Evolutionary conservation across 768 basidiomycete species (phyloP), one percentile per base, ranked within the genome.

Genomic region (Leccinum sublutescens): DNA sequence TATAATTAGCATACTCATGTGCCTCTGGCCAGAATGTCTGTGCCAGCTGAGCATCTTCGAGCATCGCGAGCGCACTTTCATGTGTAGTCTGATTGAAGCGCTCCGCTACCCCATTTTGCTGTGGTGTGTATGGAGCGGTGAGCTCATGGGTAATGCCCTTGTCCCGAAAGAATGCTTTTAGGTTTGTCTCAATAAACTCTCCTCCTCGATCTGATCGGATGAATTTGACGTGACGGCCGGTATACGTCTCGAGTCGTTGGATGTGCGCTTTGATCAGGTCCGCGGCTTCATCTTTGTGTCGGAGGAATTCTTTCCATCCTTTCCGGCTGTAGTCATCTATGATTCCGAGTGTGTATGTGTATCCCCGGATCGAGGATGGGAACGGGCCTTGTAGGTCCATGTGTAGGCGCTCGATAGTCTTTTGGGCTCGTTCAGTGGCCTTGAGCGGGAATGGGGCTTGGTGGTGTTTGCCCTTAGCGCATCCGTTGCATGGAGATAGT

Each of bases 11-110:
- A 55, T 63, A 56, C 2, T 56, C 19, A 12, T 60, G 50, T 1
- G 59, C 64, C 14, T 65, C 52, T 0, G 56, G 54, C 74, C 72
- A 75, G 25, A 74, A 64, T 0, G 55, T 48, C 23, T 23, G 23
- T 23, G 23, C 23, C 4, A 73, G 47, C 0, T 61, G 47, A 15
- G 62, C 55, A 15, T 61, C 66, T 23, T 66, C 59, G 2, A 73
- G 60, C 60, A 71, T 68, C 0, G 72, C 65, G 1, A 68, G 64
- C 0, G 63, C 66, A 29, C 59, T 53, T 12, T 73, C 65, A 12
- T 68, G 55, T 1, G 68, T 55, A 0, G 70, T 74, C 2, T 70
- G 64, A 34, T 74, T 74, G 10, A 69, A 65, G 0, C 66, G 47
- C 15, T 40, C 38, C 38, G 15, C 38, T 1, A 40, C 38, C 38